phyloP scores from a whole-genome alignment of 345 rosid species.

The Lepidium didymum region DNA sequence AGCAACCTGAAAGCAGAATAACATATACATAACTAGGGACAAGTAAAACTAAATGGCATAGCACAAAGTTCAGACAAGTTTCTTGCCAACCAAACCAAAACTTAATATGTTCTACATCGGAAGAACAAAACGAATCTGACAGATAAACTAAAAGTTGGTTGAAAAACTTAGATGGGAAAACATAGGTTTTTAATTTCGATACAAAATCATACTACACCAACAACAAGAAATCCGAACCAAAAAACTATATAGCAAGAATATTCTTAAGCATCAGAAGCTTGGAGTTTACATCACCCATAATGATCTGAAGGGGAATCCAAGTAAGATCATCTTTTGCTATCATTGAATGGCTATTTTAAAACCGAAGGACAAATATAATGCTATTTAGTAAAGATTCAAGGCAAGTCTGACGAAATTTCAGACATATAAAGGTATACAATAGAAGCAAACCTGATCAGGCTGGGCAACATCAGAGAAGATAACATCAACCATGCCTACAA shows the following conservation, averaged over 20 bases:
- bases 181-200: too few species aligned
- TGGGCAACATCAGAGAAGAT: conserved; percentile 99
- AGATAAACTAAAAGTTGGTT: neutral
- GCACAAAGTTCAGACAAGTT: neutral
- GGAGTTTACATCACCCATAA: conserved; percentile 51
- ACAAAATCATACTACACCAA: too few species aligned
- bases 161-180: too few species aligned
- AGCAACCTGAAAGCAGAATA: neutral
- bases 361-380: neutral
- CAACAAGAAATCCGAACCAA: neutral
- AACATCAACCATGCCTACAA: conserved; percentile 99
- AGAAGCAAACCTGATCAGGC: conserved; percentile 84
- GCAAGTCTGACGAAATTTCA: neutral
- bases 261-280: conserved; percentile 38
- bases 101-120: neutral
- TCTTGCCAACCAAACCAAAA: neutral
- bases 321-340: conserved; percentile 44
- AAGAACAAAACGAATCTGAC: neutral
- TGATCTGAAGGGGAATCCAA: conserved; percentile 74
- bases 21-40: neutral
- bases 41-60: neutral
- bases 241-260: neutral
- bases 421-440: neutral
- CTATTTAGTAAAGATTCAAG: neutral
- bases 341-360: neutral